Evolutionary conservation across 1,139 yeast species (phyloP), one percentile per base, ranked within the genome.

Genomic region (Saccharomyces hybrid): DNA sequence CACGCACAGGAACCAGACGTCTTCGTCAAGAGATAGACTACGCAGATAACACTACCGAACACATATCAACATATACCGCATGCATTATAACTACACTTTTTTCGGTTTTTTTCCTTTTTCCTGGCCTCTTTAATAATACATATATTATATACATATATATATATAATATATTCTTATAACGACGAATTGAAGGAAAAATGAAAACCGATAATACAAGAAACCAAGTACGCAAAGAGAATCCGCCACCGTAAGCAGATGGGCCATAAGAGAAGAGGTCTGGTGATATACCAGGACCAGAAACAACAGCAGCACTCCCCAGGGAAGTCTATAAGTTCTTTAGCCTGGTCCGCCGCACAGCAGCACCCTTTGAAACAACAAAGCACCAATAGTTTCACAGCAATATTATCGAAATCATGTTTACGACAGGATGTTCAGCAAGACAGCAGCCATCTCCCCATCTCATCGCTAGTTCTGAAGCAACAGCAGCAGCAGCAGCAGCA

Each of bases 11-110:
- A 28, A 38, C 52, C 26, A 42, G 50, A 12, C 42, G 5, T 14
- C 50, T 11, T 28, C 24, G 42, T n/a, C 53, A 42, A 27, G 24
- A 38, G 44, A 38, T 19, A 38, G 44, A 38, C 44, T 38, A 38
- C 44, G 44, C 19, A 38, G 24, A 19, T 38, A 38, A 19, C 19
- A 38, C 19, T 38, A 19, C 24, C 9, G 7, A 38, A n/a, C 9
- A 38, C 44, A 38, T 38, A 38, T 38, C 9, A 38, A 38, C 21
- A 19, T 38, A 19, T 19, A 38, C 19, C n/a, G 12, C 44, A 38
- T 16, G 44, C 44, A 38, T 38, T 16, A 38, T 19, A 19, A 16
- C 44, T 38, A 9, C 11, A 16, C 16, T 11, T 38, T 38, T 38
- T 12, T 12, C n/a, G 21, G 21, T 9, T 16, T 11, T 19, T 32